phyloP scores from a whole-genome alignment of 305 asterid species.

The Rubia peregrina region DNA sequence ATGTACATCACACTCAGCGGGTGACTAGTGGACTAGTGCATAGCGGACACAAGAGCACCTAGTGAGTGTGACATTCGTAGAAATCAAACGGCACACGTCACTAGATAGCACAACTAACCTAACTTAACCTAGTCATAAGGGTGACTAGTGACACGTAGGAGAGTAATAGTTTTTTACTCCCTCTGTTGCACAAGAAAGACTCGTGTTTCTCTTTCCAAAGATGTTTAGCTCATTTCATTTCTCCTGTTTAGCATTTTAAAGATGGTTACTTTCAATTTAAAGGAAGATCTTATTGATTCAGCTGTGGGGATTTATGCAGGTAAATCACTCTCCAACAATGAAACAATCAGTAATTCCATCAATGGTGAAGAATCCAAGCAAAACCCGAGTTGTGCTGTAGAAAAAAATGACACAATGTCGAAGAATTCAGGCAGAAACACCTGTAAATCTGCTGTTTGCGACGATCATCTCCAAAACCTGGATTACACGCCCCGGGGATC shows the following conservation, averaged over 20 bases:
- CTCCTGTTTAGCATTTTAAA: background rate
- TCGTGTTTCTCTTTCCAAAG: background rate
- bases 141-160: too few relatives aligned
- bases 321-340: slow-evolving; percentile 32
- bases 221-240: background rate
- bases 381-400: slow-evolving; percentile 26
- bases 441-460: slow-evolving; percentile 24
- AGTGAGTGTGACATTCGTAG: too few relatives aligned
- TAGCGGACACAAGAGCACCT: too few relatives aligned
- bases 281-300: background rate
- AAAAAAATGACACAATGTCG: slow-evolving; percentile 29
- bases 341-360: slow-evolving; percentile 29
- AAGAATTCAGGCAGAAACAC: slow-evolving; percentile 34
- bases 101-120: too few relatives aligned
- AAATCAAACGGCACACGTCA: too few relatives aligned
- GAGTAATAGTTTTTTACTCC: too few relatives aligned
- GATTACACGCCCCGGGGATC: slow-evolving; percentile 35
- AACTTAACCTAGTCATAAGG: too few relatives aligned
- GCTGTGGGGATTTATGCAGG: slow-evolving; percentile 48
- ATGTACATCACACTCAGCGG: too few relatives aligned
- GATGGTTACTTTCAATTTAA: background rate
- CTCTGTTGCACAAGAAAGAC: background rate
- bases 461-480: slow-evolving; percentile 15
- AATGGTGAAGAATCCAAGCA: slow-evolving; percentile 24
- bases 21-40: too few relatives aligned